Evolutionary conservation across 805 yeast species (phyloP).

Genomic region (Starmerella sirachaensis): DNA sequence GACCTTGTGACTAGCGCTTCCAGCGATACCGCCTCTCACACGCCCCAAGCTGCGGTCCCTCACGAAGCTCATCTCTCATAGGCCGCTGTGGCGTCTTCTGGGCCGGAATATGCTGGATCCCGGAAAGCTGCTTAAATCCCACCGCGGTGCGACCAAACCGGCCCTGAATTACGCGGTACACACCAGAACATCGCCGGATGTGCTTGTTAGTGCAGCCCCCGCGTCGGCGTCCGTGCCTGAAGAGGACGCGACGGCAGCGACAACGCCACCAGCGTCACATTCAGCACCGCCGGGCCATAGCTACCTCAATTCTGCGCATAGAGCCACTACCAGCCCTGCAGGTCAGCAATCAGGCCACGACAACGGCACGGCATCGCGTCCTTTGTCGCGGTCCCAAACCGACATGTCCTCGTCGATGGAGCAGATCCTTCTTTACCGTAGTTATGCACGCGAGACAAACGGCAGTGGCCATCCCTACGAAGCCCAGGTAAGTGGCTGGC

Average conservation of each 20-base stretch:
- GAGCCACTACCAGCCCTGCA: background rate
- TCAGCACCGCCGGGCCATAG: slow-evolving; percentile 1
- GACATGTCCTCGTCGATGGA: slow-evolving; percentile 7
- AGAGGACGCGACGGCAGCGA: background rate
- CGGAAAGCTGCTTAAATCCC: no score
- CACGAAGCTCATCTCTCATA: background rate
- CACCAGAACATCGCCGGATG: no score
- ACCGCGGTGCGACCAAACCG: no score
- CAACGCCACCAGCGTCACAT: background rate
- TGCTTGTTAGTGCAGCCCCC: slow-evolving; percentile 5
- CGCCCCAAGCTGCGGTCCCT: slow-evolving; percentile 11
- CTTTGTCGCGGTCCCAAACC: slow-evolving; percentile 5
- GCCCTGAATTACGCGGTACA: no score
- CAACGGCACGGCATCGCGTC: background rate
- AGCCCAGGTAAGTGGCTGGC: slow-evolving; percentile 50
- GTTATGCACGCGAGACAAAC: slow-evolving; percentile 16
- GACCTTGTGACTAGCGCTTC: no score
- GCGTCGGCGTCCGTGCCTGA: background rate
- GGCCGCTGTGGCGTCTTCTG: slow-evolving; percentile 17
- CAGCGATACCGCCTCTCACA: no score
- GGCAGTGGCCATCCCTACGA: slow-evolving; percentile 5
- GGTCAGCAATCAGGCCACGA: background rate
- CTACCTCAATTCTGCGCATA: background rate
- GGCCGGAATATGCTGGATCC: slow-evolving; percentile 10
- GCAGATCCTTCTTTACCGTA: slow-evolving; percentile 12